Base-by-base conservation (phyloP, 2,329 filamentous ascomycete genomes). In the Alternaria solani region DNA sequence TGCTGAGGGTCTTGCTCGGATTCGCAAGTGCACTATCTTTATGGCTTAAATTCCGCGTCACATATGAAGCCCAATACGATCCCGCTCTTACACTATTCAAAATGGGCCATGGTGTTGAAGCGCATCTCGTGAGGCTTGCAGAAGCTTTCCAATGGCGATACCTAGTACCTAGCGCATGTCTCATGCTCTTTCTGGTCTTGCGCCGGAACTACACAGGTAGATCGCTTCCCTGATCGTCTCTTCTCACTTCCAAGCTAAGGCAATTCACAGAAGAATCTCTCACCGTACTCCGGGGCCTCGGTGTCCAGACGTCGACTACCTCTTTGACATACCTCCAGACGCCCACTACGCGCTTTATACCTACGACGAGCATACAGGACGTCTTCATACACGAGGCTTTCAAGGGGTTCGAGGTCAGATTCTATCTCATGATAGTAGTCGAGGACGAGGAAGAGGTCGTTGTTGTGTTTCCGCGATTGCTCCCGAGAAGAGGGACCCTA, bases 371-470 rank as follows among this genome's bases (percentile, higher is more conserved):
- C 79, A 96, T 99, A 59, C 92, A 92, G 75, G 95, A 99, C 76
- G 90, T 99, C 57, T 88, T 97, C 55, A 91, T 99, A 51, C 93
- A 97, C 76, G 95, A 99, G 82, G 95, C 94, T 4, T 98, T 98
- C 79, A 88, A 88, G 58, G 94, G 94, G 0, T 96, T 97, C 73
- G 92, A 94, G 80, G 93, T 98, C 36, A 83, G 90, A 41, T 96
- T 94, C 74, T 97, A 97, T 74, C 82, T 99, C 8, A 88, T 92
- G 5, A 91, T 98, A 30, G 90, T 98, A 54, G 93, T 98, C 18
- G 91, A 96, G 69, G 93, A 89, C 2, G 94, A 98, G 79, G 87
- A 90, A 55, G 90, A 95, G 66, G 86, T 96, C 5, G 91, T 98
- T 0, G 94, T 99, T n/a, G 93, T 98, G 3, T 99, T 99, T 76